Percentiles rank a stretch among this genome's conserved stretches.
These are phyloP conservation scores for Haplosporangium sp. DNA, from an alignment of 371 early-diverging fungal genomes.

Conservation along the genomic window DNA sequence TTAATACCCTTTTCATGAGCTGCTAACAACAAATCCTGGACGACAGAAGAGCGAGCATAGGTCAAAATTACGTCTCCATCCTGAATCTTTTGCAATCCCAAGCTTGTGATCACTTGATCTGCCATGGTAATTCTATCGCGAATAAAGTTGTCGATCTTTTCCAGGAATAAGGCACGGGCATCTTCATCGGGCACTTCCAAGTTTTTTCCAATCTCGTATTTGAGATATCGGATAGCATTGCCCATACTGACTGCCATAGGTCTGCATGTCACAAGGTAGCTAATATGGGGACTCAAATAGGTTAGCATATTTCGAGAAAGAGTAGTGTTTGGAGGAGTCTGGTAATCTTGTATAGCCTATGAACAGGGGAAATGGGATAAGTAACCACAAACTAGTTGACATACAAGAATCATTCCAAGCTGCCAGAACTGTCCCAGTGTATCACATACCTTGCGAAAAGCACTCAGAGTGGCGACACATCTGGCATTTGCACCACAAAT, in stretches of 20 bases:
- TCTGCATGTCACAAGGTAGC: conserved; percentile 83
- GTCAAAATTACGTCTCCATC: conserved; percentile 96
- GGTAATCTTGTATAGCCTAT: conserved; percentile 92
- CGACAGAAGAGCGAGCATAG: conserved; percentile 90
- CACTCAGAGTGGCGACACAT: conserved; percentile 86
- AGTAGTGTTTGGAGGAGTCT: conserved; percentile 85
- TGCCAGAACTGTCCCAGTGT: not conserved
- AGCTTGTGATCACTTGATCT: conserved; percentile 80
- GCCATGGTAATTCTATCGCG: conserved; percentile 92
- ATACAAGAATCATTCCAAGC: not conserved
- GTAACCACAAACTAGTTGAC: not conserved
- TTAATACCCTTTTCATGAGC: conserved; percentile 82
- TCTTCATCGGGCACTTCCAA: conserved; percentile 87
- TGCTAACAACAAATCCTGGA: conserved; percentile 79
- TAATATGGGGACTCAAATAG: conserved; percentile 90
- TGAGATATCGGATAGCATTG: conserved; percentile 93
- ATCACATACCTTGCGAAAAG: conserved; percentile 79
- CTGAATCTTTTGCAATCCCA: conserved; percentile 89
- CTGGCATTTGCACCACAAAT: conserved; percentile 94
- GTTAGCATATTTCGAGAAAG: conserved; percentile 87
- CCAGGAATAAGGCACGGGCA: conserved; percentile 63
- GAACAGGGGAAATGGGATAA: conserved; percentile 25
- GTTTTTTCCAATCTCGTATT: conserved; percentile 84
- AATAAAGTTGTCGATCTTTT: conserved; percentile 89
- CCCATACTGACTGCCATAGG: conserved; percentile 96